Evolutionary conservation across 768 basidiomycete species (phyloP).

Genomic region (Boletus reticulatus): DNA sequence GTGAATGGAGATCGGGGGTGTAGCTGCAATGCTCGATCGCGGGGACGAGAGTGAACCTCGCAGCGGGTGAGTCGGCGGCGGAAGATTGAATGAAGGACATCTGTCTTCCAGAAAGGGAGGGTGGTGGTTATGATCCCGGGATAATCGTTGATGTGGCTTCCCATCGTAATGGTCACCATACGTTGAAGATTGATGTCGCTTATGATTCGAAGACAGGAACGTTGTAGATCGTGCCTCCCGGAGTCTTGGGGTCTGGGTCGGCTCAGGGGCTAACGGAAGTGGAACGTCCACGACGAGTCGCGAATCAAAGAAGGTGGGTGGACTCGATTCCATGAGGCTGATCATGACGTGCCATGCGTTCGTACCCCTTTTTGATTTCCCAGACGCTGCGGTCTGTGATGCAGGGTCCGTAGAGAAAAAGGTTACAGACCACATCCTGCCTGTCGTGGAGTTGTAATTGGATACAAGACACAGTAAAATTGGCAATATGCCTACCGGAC

Average conservation of each 20-base stretch:
- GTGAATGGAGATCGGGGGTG: slow-evolving; percentile 1
- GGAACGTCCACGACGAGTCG: slow-evolving; percentile 7
- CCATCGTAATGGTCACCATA: not conserved
- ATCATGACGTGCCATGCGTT: slow-evolving; percentile 44
- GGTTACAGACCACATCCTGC: slow-evolving; percentile 25
- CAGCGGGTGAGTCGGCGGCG: slow-evolving; percentile 1
- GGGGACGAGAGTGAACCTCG: not conserved
- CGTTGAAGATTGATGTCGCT: not conserved
- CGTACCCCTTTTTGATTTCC: slow-evolving; percentile 6
- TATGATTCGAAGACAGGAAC: not conserved
- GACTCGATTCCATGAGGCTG: slow-evolving; percentile 24
- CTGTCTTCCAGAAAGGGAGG: not conserved
- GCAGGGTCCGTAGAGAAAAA: slow-evolving; percentile 18
- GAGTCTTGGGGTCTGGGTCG: not conserved
- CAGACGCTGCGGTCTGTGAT: not conserved
- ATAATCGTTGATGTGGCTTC: not conserved
- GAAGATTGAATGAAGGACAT: not conserved
- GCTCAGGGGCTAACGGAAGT: not conserved
- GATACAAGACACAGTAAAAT: not conserved
- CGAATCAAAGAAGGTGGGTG: slow-evolving; percentile 18
- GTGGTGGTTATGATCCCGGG: not conserved
- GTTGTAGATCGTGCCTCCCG: slow-evolving; percentile 2
- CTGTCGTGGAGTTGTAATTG: slow-evolving; percentile 1
- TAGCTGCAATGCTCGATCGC: not conserved
- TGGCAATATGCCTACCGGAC: slow-evolving; percentile 7